A percentile compares a stretch with the other conserved stretches of the same genome.
These are phyloP conservation scores for Tulasnella sp. DNA, from an alignment of 768 basidiomycete species.

Conservation along the genomic window DNA sequence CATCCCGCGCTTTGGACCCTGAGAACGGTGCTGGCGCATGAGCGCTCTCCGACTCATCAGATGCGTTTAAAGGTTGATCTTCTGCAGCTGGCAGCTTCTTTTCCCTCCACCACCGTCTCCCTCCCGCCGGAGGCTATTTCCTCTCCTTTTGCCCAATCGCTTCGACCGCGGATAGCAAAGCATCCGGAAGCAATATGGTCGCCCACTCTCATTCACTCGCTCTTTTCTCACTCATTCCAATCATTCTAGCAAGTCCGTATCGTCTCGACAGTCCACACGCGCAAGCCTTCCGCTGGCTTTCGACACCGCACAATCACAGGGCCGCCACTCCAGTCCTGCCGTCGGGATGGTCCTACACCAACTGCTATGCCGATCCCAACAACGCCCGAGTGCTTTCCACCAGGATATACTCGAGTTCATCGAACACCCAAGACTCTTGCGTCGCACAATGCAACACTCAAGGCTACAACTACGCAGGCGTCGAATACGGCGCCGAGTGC, in stretches of 20 bases:
- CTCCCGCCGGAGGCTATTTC: background rate
- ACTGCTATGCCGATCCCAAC: background rate
- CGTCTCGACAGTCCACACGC: background rate
- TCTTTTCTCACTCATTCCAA: background rate
- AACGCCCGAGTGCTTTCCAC: background rate
- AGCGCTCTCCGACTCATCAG: background rate
- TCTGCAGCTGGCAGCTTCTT: background rate
- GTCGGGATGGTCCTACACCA: slow-evolving; percentile 16
- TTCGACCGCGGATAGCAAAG: background rate
- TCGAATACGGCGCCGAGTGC: slow-evolving; percentile 27
- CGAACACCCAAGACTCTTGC: slow-evolving; percentile 11
- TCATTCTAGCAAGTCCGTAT: background rate
- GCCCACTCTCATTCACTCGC: background rate
- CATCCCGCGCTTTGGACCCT: too few relatives aligned
- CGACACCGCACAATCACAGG: background rate
- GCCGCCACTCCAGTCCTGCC: background rate
- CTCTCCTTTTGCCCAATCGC: background rate
- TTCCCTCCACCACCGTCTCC: background rate
- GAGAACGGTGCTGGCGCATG: background rate
- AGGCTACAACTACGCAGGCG: slow-evolving; percentile 21
- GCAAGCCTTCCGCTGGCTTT: background rate
- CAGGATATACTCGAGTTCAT: background rate
- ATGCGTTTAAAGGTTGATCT: background rate
- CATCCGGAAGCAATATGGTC: background rate
- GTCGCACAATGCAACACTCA: background rate